Base-by-base conservation (phyloP, 805 yeast genomes). In the Hanseniaspora osmophila region DNA sequence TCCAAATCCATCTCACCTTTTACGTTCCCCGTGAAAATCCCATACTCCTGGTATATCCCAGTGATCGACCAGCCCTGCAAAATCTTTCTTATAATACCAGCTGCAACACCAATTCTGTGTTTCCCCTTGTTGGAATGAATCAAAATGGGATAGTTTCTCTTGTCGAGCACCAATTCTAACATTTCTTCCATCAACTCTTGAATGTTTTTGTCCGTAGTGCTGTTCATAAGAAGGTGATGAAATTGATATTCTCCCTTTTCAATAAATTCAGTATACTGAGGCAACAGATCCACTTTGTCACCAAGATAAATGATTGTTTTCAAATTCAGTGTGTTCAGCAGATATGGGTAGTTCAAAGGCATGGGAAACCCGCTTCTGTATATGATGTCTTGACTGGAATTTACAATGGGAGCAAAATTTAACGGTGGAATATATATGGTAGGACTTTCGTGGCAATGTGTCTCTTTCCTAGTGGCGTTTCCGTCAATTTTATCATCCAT, bases 51-150 rank as follows among this genome's bases (percentile, higher is more conserved):
- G 61, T 86, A 92, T 6, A 86, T 81, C 1, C 96, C 94, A 44
- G 95, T 80, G 54, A 85, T 70, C 48, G 92, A 78, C 98, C 98
- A 90, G 1, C 94, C 94, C 62, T 87, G 96, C 41, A 87, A 65
- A 44, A 82, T 60, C 57, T 85, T 86, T 42, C 98, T 66, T 72
- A 90, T 78, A 30, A 86, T 70, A 0, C 96, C 98, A n/a, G 88
- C 94, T 38, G 88, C 68, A 1, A 92, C 88, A 0, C 97, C 97
- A 2, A 86, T 88, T 39, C 98, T 65, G 60, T 90, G 98, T 61
- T 92, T 92, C n/a, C 98, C 98, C 65, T 90, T 90, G 62, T 92
- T 86, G 3, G 96, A 86, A 60, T 92, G 97, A 11, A 90, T 74
- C 47, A 90, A 67, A 11, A 90, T 77, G 1, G 98, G 98, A 58